A percentile compares a stretch with the other conserved stretches of the same genome.
Conservation (phyloP, 2,329 filamentous ascomycete species). For the Canariomyces notabilis region DNA sequence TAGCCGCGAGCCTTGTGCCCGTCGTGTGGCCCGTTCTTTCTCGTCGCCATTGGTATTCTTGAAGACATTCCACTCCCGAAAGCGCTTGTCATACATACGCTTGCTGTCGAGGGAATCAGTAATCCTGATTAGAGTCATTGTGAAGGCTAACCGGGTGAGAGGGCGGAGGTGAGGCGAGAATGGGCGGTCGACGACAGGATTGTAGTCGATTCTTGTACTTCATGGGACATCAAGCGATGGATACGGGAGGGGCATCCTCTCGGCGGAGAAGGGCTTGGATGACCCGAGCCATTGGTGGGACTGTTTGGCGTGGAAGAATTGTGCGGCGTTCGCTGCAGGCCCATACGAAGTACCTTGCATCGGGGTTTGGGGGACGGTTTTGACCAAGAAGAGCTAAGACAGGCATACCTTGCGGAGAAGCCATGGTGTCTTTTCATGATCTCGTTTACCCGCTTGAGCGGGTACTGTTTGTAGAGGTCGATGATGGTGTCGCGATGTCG, state of each 20-base stretch:
- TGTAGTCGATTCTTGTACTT: too few relatives aligned
- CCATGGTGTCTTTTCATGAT: conserved; percentile 24
- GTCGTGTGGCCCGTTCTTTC: conserved; percentile 15
- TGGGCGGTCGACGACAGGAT: too few relatives aligned
- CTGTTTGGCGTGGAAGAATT: too few relatives aligned
- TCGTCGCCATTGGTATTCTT: conserved; percentile 26
- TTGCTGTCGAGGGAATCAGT: conserved; percentile 24
- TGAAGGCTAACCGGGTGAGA: neutral
- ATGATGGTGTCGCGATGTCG: conserved; percentile 24
- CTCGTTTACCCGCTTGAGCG: conserved; percentile 25
- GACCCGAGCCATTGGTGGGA: too few relatives aligned
- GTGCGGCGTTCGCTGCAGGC: too few relatives aligned
- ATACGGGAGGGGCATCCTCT: too few relatives aligned
- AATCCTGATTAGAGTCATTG: conserved; percentile 22
- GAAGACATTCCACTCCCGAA: conserved; percentile 27
- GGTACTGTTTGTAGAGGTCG: conserved; percentile 24
- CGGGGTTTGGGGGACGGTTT: too few relatives aligned
- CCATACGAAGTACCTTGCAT: too few relatives aligned
- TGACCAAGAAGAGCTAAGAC: too few relatives aligned
- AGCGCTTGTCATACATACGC: conserved; percentile 28
- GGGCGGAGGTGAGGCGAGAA: neutral
- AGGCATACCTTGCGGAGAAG: conserved; percentile 25
- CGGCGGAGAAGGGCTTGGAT: too few relatives aligned
- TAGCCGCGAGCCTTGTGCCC: conserved; percentile 7
- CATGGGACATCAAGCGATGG: too few relatives aligned